Evolutionary conservation across 257 asterid genomes (phyloP).

Genomic region (Solanum habrochaites): DNA sequence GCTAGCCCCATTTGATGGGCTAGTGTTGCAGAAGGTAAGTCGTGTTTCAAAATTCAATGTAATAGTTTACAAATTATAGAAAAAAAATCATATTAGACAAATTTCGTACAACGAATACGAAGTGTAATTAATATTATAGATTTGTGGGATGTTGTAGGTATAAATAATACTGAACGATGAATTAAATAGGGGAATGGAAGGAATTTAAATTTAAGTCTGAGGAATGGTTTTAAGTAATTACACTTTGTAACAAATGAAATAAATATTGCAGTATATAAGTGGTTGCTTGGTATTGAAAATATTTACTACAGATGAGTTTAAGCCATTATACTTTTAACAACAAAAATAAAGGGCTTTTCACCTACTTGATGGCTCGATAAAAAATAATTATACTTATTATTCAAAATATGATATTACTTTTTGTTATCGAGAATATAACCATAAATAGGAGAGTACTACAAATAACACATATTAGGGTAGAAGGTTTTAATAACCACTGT

Average conservation of each 20-base stretch:
- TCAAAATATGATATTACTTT: neutral
- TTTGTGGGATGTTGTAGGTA: neutral
- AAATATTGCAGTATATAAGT: neutral
- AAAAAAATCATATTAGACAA: neutral
- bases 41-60: neutral
- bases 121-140: neutral
- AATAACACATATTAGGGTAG: neutral
- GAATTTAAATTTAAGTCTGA: neutral
- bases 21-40: neutral
- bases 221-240: neutral
- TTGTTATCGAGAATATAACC: no score
- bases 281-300: neutral
- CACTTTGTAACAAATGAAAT: neutral
- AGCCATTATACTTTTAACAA: neutral
- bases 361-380: neutral
- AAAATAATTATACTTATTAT: no score
- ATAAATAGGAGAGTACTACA: neutral
- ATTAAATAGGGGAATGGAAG: neutral
- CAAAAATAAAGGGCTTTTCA: neutral
- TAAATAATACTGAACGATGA: neutral
- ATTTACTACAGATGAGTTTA: neutral
- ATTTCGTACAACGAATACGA: rapidly evolving
- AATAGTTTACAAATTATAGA: neutral
- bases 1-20: neutral
- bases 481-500: no score